Base-by-base conservation (phyloP, 2,329 filamentous ascomycete species). In the Gliomastix tumulicola region DNA sequence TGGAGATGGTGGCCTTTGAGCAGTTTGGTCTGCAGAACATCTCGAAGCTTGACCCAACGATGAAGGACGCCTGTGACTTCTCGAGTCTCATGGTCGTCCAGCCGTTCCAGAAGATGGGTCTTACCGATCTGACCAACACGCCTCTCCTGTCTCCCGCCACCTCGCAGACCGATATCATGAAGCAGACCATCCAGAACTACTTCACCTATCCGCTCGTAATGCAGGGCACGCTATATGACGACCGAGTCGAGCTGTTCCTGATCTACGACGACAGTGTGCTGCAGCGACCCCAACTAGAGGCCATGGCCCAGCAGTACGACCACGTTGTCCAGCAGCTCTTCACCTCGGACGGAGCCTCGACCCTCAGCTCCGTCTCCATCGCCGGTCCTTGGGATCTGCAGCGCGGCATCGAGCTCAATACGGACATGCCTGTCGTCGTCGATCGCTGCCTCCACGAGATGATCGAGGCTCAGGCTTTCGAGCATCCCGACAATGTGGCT, bases 21-120 rank as follows among this genome's bases (percentile, higher is more conserved):
- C 30, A 33, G 19, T 30, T 15, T 20, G 34, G 49, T 13, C 38
- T 51, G 4, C 48, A 47, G 18, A 40, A 41, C 32, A 46, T 50
- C 12, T 22, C 36, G 11, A 41, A 38, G 25, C 30, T 45, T 7
- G 41, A 30, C 34, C 17, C 33, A 8, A 37, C 22, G 6, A 34
- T 38, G 5, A 31, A 35, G 8, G 32, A 36, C 10, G 44, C 43
- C 8, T 42, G 41, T 23, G 19, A 27, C 18, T 38, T 38, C 30
- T 8, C 9, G 11, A 33, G 20, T 23, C 30, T 38, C 16, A 10
- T 38, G n/a, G 36, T 38, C 10, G 30, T 38, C 11, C 36, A 38
- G 22, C 36, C 36, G 1, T 28, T 34, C 21, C 35, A 36, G 35
- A n/a, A 36, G 19, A 30, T n/a, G n/a, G n/a, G n/a, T n/a, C n/a